phyloP scores from a whole-genome alignment of 306 rosid species.

The Glycyrrhiza uralensis region DNA sequence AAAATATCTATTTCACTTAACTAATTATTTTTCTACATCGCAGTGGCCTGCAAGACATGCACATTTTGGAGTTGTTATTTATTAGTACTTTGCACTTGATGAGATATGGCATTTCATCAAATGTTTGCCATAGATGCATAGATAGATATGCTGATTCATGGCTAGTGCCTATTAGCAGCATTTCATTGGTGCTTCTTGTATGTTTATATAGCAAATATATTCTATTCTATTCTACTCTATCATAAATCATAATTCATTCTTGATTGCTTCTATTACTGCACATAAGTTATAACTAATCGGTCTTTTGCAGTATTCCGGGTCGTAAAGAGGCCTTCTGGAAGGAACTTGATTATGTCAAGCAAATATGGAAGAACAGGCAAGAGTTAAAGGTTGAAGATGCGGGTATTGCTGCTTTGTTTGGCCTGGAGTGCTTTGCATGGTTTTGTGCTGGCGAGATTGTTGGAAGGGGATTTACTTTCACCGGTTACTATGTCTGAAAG shows the following conservation, averaged over 20 bases:
- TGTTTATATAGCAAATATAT: neutral
- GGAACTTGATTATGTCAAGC: slow-evolving; percentile 79
- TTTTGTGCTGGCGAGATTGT: slow-evolving; percentile 87
- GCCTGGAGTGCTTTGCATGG: slow-evolving; percentile 89
- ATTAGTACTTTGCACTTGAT: too few relatives aligned
- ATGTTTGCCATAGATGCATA: neutral
- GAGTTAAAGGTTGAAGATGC: slow-evolving; percentile 90
- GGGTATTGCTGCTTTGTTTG: slow-evolving; percentile 86
- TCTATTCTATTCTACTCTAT: neutral
- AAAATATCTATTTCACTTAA: neutral
- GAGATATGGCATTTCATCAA: neutral
- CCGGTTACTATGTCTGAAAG: slow-evolving; percentile 77
- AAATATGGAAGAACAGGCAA: slow-evolving; percentile 72
- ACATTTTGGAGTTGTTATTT: neutral
- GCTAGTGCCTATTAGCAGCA: neutral
- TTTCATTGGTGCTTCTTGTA: neutral
- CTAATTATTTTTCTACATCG: neutral
- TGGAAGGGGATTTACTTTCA: slow-evolving; percentile 95
- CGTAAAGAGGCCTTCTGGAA: slow-evolving; percentile 68
- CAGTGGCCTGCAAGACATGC: neutral
- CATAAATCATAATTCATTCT: too few relatives aligned
- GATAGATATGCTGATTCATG: neutral
- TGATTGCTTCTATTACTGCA: neutral
- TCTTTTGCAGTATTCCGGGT: slow-evolving; percentile 66
- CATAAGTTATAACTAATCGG: slow-evolving; percentile 11